Base-by-base conservation (phyloP, 768 basidiomycete genomes). In the Xanthoconium stramineum region DNA sequence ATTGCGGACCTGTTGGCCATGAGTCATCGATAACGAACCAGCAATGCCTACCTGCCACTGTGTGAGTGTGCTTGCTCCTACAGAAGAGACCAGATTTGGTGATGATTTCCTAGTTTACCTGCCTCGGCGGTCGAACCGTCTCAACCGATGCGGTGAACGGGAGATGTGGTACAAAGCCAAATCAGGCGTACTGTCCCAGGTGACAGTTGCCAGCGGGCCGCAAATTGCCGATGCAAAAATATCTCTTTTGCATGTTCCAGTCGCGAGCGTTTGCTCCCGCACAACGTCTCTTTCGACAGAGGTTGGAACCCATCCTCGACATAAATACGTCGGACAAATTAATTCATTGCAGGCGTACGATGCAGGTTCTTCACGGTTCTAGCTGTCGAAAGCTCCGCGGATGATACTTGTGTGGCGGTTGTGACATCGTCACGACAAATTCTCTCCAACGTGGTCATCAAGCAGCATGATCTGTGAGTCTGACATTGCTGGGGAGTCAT, bases 321-420 rank as follows among this genome's bases (percentile, higher is more conserved):
- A 17, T 9, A 37, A 29, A 45, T 14, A 44, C 24, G 3, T 5
- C 1, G 3, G 29, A 30, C 19, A 38, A 47, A 28, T 42, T n/a
- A 38, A 40, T 40, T 45, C 28, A 33, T 28, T 35, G 17, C 36
- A 63, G 54, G 28, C 5, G 0, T 30, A 17, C 36, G 35, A 40
- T 36, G 42, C 47, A 63, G 66, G 24, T 14, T 33, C 20, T 84
- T 90, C 65, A 88, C 83, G 2, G 84, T 91, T 14, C 79, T 91
- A 9, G 88, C 83, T 9, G 65, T 96, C 37, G 94, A 97, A 71
- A 86, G 88, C 2, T 94, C 92, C 13, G 93, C 94, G 13, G 96
- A 99, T 70, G 97, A 98, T 67, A 91, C 94, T 1, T 96, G 94
- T 63, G 92, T 87, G 15, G 89, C 95, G 1, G 78, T 98, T 47